Percentiles rank a stretch among this genome's conserved stretches.
Evolutionary conservation across 2,329 filamentous ascomycete genomes (phyloP).

Genomic region (Tolypocladium tropicale): DNA sequence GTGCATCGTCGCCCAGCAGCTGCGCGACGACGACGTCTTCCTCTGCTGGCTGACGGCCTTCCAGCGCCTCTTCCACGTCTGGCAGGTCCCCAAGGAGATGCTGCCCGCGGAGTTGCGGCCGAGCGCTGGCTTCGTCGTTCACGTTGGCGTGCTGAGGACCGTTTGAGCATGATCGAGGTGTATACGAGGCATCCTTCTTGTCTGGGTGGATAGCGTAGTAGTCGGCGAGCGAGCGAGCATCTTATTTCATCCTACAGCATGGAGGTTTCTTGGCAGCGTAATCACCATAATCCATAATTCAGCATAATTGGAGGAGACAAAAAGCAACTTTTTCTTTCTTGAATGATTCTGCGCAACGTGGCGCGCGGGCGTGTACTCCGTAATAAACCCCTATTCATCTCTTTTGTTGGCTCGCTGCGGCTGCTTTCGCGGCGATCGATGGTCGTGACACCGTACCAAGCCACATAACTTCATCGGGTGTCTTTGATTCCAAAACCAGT

Average conservation of each 20-base stretch:
- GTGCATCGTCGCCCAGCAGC: constrained; percentile 79
- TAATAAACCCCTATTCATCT: too few relatives aligned
- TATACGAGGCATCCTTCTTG: too few relatives aligned
- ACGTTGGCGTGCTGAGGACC: constrained; percentile 56
- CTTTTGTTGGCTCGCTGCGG: neutral
- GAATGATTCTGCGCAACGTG: neutral
- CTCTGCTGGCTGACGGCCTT: constrained; percentile 70
- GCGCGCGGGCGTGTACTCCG: too few relatives aligned
- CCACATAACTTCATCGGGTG: neutral
- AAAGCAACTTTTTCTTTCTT: neutral
- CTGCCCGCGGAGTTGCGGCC: constrained; percentile 49
- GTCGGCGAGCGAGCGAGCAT: neutral
- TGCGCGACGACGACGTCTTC: constrained; percentile 77
- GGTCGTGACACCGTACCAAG: neutral
- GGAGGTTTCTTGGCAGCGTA: too few relatives aligned
- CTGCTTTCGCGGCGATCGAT: neutral
- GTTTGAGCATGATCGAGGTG: too few relatives aligned
- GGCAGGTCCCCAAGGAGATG: constrained; percentile 59
- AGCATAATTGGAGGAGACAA: too few relatives aligned
- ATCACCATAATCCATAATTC: too few relatives aligned
- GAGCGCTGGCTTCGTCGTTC: constrained; percentile 69
- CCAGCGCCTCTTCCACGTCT: constrained; percentile 55
- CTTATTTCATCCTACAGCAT: neutral
- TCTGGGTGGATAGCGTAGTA: too few relatives aligned
- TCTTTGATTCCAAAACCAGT: neutral